Evolutionary conservation across 169 alveolate genomes (phyloP), one percentile per base, ranked within the genome.

Genomic region (Cryptosporidium andersoni): DNA sequence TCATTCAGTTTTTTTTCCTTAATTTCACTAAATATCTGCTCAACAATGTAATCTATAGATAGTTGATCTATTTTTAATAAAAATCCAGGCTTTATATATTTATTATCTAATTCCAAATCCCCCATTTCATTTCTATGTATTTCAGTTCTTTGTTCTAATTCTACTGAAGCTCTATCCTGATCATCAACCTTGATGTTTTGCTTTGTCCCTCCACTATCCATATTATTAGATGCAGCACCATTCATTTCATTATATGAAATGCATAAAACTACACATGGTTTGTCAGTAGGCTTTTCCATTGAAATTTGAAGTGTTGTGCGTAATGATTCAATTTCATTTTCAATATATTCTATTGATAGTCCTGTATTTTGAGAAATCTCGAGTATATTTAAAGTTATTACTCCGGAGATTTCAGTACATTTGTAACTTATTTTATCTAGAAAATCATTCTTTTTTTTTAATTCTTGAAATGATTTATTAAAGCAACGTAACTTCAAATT

Each of bases 381-480:
- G 25, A 62, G 43, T 2, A 74, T n/a, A 40, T 74, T 62, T 25
- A 74, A 3, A 25, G 85, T 74, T 2, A 74, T 51, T 43, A 74
- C 74, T 12, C 85, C 85, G 25, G 74, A 74, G 45, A 48, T 58
- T 51, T 74, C 85, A 3, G 74, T 74, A 11, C 68, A 74, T 14
- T 55, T 43, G 8, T 39, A 25, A 2, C 64, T 58, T 5, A 74
- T 8, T 3, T 25, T 55, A 6, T 51, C n/a, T 25, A 74, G 47
- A 45, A 74, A 39, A 6, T 16, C 34, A 36, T 52, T 74, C 68
- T 74, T 58, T 6, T 74, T 51, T 4, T 60, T 74, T 4, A 74
- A 58, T 3, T 4, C 43, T 16, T 64, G 39, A 16, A 74, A 74
- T 45, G 55, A 55, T 16, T 74, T 62, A 14, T 60, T 64, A 62